phyloP scores from a whole-genome alignment of 2,329 filamentous ascomycete genomes.

The Xylaria sp. region DNA sequence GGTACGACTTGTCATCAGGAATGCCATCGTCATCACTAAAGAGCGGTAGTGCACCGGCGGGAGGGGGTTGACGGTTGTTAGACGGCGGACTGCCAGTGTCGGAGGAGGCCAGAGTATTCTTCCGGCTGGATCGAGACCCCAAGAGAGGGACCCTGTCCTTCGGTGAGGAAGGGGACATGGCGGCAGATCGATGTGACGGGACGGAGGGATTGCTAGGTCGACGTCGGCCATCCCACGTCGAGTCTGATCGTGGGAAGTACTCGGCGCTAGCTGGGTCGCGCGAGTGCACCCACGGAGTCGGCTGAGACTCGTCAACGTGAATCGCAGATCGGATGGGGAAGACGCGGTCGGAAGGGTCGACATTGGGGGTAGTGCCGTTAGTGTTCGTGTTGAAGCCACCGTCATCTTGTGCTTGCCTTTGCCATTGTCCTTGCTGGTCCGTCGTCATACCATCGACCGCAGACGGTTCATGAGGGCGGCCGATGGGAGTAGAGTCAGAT shows the following conservation, averaged over 20 bases:
- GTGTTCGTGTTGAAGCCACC: background rate
- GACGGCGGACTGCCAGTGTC: slow-evolving; percentile 35
- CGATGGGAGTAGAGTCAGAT: background rate
- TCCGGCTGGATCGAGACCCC: slow-evolving; percentile 25
- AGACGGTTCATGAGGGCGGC: background rate
- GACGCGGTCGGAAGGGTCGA: slow-evolving; percentile 68
- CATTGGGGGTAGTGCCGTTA: background rate
- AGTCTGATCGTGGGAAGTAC: slow-evolving; percentile 51
- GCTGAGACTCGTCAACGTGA: slow-evolving; percentile 67
- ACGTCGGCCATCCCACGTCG: slow-evolving; percentile 49
- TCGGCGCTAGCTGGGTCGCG: slow-evolving; percentile 55
- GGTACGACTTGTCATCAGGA: slow-evolving; percentile 44
- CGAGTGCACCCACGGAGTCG: slow-evolving; percentile 46
- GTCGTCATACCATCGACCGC: background rate
- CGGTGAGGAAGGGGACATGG: slow-evolving; percentile 34
- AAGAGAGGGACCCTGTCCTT: slow-evolving; percentile 24
- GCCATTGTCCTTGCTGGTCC: background rate
- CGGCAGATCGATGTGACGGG: slow-evolving; percentile 36
- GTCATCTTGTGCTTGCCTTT: slow-evolving; percentile 2
- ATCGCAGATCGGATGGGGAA: slow-evolving; percentile 86
- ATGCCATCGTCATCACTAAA: slow-evolving; percentile 44
- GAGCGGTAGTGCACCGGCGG: slow-evolving; percentile 35
- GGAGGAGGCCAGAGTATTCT: slow-evolving; percentile 27
- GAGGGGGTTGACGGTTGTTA: slow-evolving; percentile 21
- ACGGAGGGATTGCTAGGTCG: slow-evolving; percentile 45